phyloP scores from a whole-genome alignment of 2,329 filamentous ascomycete genomes.

The Alternaria sp. region DNA sequence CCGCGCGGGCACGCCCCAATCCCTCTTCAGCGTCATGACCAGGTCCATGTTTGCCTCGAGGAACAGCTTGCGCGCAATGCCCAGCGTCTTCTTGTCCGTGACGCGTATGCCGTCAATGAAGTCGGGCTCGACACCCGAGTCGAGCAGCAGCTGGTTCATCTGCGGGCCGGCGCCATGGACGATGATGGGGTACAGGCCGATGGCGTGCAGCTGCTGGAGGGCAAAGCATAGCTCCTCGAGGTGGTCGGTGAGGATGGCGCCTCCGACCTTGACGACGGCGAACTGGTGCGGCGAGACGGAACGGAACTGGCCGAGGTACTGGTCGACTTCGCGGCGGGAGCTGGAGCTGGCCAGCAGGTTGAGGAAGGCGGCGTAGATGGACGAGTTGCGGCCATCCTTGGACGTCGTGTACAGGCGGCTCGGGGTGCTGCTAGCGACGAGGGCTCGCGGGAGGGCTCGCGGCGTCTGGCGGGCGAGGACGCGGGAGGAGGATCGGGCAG shows the following conservation, averaged over 20 bases:
- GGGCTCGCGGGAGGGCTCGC: slow-evolving; percentile 40
- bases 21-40: slow-evolving; percentile 80
- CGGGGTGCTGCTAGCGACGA: slow-evolving; percentile 36
- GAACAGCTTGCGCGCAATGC: slow-evolving; percentile 89
- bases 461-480: slow-evolving; percentile 38
- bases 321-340: slow-evolving; percentile 93
- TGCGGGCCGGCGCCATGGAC: slow-evolving; percentile 95
- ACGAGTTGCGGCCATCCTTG: slow-evolving; percentile 42
- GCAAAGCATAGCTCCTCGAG: slow-evolving; percentile 89
- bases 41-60: slow-evolving; percentile 94
- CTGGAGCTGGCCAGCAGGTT: slow-evolving; percentile 94
- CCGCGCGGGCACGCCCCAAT: slow-evolving; percentile 85
- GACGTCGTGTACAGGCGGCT: slow-evolving; percentile 42
- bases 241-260: slow-evolving; percentile 93
- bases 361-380: slow-evolving; percentile 73
- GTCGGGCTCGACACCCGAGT: slow-evolving; percentile 89
- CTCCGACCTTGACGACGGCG: slow-evolving; percentile 97
- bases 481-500: slow-evolving; percentile 44
- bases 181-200: slow-evolving; percentile 92
- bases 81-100: slow-evolving; percentile 93
- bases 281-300: slow-evolving; percentile 97
- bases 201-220: slow-evolving; percentile 89
- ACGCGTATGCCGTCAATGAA: slow-evolving; percentile 97
- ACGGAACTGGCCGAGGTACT: slow-evolving; percentile 96
- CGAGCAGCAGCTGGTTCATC: slow-evolving; percentile 88